Conservation (phyloP, 1,284 basidiomycete species). For the Heliocybe sulcata region DNA sequence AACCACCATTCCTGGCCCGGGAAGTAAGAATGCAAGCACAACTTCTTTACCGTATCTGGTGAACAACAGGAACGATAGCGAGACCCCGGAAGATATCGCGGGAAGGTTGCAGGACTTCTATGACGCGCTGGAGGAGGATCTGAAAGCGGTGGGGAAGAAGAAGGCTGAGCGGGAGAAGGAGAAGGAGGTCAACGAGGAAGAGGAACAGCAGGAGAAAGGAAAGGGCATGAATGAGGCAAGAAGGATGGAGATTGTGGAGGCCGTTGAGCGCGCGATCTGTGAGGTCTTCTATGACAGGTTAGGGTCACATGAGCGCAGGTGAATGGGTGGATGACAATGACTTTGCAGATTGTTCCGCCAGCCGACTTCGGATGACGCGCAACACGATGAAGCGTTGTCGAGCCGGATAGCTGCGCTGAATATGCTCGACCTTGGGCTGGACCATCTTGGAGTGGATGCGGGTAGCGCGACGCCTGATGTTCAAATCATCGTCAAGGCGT, state of each 20-base stretch:
- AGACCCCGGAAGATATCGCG: slow-evolving; percentile 44
- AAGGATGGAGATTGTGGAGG: slow-evolving; percentile 56
- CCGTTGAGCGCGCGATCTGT: slow-evolving; percentile 65
- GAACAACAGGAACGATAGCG: not conserved
- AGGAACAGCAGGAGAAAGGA: slow-evolving; percentile 18
- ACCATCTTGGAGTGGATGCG: slow-evolving; percentile 79
- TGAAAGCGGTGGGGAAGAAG: slow-evolving; percentile 22
- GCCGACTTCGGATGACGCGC: slow-evolving; percentile 67
- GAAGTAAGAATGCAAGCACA: not conserved
- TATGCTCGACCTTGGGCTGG: slow-evolving; percentile 78
- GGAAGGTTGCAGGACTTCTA: slow-evolving; percentile 73
- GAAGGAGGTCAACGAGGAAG: slow-evolving; percentile 19
- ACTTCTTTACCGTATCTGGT: not conserved
- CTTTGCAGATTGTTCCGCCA: slow-evolving; percentile 51
- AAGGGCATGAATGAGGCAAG: slow-evolving; percentile 28
- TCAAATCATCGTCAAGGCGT: slow-evolving; percentile 57
- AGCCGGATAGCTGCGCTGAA: slow-evolving; percentile 88
- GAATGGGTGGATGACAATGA: not conserved
- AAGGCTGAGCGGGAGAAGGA: slow-evolving; percentile 16
- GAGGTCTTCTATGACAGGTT: slow-evolving; percentile 52
- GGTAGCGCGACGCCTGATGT: slow-evolving; percentile 48
- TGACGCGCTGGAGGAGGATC: slow-evolving; percentile 46
- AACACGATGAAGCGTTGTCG: slow-evolving; percentile 83
- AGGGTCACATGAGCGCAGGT: slow-evolving; percentile 4
- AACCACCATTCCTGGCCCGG: no score